Percentiles rank a stretch among this genome's conserved stretches.
Evolutionary conservation across 768 basidiomycete species (phyloP).

Genomic region (Lactarius evosmus): DNA sequence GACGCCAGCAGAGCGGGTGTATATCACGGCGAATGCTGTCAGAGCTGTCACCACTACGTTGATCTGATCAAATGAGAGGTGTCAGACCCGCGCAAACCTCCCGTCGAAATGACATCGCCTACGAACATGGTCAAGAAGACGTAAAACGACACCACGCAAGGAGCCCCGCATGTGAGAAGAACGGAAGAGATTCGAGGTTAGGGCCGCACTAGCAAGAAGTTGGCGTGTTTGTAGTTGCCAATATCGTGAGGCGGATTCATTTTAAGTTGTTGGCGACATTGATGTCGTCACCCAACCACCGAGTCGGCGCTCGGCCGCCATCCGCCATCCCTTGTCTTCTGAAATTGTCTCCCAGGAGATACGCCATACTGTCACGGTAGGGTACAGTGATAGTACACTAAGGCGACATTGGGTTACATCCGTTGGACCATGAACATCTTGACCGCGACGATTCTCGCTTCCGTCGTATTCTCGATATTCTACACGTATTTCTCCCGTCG

Average conservation of each 20-base stretch:
- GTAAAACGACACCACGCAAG: not conserved
- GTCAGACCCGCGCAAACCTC: constrained; percentile 13
- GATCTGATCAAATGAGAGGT: constrained; percentile 42
- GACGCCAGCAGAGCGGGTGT: constrained; percentile 60
- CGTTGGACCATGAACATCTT: not conserved
- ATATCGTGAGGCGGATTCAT: not conserved
- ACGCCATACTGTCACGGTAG: not conserved
- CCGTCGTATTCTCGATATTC: not conserved
- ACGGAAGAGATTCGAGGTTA: not conserved
- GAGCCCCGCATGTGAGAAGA: constrained; percentile 2
- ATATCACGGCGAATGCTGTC: constrained; percentile 50
- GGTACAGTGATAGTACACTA: not conserved
- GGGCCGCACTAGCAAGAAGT: not conserved
- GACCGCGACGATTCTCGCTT: constrained; percentile 4
- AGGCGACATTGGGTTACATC: not conserved
- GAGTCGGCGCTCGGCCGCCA: too few relatives aligned
- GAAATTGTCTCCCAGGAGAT: not conserved
- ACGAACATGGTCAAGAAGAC: constrained; percentile 26
- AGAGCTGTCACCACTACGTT: constrained; percentile 52
- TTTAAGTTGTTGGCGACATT: not conserved
- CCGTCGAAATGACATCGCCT: not conserved
- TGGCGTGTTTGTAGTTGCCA: not conserved
- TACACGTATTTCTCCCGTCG: constrained; percentile 7
- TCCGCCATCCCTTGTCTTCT: not conserved
- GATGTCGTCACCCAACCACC: not conserved